Percentiles rank a stretch among this genome's conserved stretches.
These are phyloP conservation scores for Verticillium klebahnii DNA, from an alignment of 2,329 filamentous ascomycete species.

Conservation along the genomic window DNA sequence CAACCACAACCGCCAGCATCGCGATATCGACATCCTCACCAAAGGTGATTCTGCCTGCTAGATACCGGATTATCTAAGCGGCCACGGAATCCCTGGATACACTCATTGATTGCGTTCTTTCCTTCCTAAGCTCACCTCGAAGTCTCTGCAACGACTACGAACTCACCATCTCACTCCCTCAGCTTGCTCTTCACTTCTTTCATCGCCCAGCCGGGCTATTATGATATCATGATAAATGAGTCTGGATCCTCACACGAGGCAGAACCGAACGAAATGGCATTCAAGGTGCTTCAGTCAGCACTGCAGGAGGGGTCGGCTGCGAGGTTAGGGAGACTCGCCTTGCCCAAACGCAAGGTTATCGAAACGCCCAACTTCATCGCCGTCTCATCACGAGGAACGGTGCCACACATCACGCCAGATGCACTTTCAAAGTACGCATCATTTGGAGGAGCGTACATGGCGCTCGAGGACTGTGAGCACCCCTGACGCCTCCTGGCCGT, in stretches of 20 bases:
- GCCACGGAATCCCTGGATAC: background rate
- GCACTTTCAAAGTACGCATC: slow-evolving; percentile 61
- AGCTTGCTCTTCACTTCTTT: too few species aligned
- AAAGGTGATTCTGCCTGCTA: background rate
- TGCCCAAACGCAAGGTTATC: slow-evolving; percentile 60
- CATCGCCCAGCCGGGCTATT: background rate
- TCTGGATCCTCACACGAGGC: slow-evolving; percentile 9
- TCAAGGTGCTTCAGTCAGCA: slow-evolving; percentile 41
- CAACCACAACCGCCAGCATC: background rate
- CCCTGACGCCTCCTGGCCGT: background rate
- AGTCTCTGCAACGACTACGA: background rate
- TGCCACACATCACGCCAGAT: slow-evolving; percentile 89
- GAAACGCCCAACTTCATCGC: slow-evolving; percentile 80
- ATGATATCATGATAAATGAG: slow-evolving; percentile 19
- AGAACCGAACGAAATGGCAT: slow-evolving; percentile 27
- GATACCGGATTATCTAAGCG: background rate
- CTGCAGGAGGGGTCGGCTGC: slow-evolving; percentile 39
- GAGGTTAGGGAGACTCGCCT: slow-evolving; percentile 62
- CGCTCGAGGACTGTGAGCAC: slow-evolving; percentile 83
- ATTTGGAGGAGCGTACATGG: slow-evolving; percentile 70
- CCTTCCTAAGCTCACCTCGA: background rate
- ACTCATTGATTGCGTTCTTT: background rate
- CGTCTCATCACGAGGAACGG: slow-evolving; percentile 73
- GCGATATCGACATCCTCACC: background rate
- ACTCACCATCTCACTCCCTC: background rate